A percentile compares a stretch with the other conserved stretches of the same genome.
Evolutionary conservation across 2,329 filamentous ascomycete genomes (phyloP).

Genomic region (Colletotrichum eremochloae): DNA sequence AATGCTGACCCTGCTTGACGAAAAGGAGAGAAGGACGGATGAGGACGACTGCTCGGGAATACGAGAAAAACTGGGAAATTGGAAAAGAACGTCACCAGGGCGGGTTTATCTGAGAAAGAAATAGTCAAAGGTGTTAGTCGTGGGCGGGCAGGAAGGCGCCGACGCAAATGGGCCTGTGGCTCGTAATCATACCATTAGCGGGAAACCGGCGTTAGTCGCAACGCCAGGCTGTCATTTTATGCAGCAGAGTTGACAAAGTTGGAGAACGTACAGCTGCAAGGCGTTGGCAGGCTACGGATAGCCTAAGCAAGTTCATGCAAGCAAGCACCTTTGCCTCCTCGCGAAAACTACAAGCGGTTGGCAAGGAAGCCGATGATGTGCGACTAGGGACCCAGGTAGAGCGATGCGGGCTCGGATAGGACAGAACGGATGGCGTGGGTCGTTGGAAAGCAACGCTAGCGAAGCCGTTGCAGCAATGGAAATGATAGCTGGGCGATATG

Average conservation of each 20-base stretch:
- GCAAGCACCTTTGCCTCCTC: constrained; percentile 8
- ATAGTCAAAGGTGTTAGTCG: neutral
- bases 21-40: neutral
- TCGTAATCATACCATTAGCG: constrained; percentile 30
- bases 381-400: constrained; percentile 20
- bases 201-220: constrained; percentile 19
- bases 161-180: constrained; percentile 15
- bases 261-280: constrained; percentile 1
- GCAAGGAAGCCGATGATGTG: constrained; percentile 24
- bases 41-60: neutral
- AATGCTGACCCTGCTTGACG: neutral
- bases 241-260: neutral
- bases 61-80: neutral
- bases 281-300: neutral
- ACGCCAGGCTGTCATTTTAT: neutral
- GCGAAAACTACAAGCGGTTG: neutral
- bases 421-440: constrained; percentile 18
- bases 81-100: constrained; percentile 4
- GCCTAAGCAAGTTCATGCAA: neutral
- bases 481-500: constrained; percentile 17
- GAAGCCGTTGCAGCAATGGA: constrained; percentile 29
- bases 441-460: constrained; percentile 26
- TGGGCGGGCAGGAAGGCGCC: constrained; percentile 14
- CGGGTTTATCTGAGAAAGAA: constrained; percentile 7
- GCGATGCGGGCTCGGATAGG: constrained; percentile 20